Conservation (phyloP, 1,284 basidiomycete genomes). For the Cryptococcus jaspeensis region DNA sequence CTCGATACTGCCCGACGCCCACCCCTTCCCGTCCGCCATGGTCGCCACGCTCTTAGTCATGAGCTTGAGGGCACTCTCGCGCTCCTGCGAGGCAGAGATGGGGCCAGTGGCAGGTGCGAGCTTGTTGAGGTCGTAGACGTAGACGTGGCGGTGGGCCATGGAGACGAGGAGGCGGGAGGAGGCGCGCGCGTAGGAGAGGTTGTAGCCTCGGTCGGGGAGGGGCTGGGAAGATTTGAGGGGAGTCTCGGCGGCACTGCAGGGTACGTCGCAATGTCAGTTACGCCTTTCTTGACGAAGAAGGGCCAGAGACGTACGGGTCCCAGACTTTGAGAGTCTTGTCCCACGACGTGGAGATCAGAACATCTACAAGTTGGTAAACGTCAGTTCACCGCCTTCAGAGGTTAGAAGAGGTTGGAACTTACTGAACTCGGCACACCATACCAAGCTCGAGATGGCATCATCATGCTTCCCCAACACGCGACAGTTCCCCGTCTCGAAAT, state of each 20-base stretch:
- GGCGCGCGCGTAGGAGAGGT: constrained; percentile 56
- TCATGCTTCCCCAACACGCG: constrained; percentile 53
- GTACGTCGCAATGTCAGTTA: neutral
- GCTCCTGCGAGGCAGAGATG: constrained; percentile 59
- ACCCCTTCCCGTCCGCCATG: constrained; percentile 91
- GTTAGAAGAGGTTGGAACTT: constrained; percentile 11
- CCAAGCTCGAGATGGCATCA: constrained; percentile 50
- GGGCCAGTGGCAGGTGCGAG: constrained; percentile 53
- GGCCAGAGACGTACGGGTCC: constrained; percentile 59
- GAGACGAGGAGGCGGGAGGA: constrained; percentile 71
- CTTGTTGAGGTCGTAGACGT: constrained; percentile 78
- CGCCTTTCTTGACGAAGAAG: neutral
- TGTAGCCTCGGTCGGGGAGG: constrained; percentile 80
- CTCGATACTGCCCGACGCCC: constrained; percentile 90
- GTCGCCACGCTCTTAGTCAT: constrained; percentile 88
- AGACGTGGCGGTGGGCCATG: constrained; percentile 83
- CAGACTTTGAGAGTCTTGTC: constrained; percentile 83
- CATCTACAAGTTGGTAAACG: constrained; percentile 53
- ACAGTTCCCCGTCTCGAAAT: constrained; percentile 51
- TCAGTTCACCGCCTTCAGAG: neutral
- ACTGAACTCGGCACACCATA: constrained; percentile 51
- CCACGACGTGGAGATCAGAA: constrained; percentile 83
- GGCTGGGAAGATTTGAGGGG: constrained; percentile 60
- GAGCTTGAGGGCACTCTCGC: constrained; percentile 93
- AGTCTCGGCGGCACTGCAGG: constrained; percentile 52